phyloP scores from a whole-genome alignment of 352 stramenopile species.

The Pythium guiyangense region DNA sequence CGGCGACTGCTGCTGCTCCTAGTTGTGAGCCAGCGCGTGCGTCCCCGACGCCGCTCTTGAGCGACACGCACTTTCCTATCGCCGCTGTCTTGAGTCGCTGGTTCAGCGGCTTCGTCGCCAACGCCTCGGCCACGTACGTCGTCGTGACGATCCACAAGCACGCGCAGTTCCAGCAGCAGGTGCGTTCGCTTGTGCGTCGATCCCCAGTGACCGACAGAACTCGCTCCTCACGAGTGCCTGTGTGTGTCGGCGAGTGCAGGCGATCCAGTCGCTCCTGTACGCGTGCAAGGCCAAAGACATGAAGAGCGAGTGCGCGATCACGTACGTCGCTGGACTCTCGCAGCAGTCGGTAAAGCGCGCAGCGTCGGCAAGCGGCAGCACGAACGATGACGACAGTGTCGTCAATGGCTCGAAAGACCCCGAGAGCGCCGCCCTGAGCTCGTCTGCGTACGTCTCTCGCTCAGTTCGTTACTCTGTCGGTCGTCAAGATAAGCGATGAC shows the following conservation, averaged over 20 bases:
- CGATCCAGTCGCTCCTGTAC: constrained; percentile 75
- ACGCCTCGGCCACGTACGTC: constrained; percentile 40
- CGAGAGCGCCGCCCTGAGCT: neutral
- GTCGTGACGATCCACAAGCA: constrained; percentile 58
- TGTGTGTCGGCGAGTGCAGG: constrained; percentile 20
- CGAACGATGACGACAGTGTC: neutral
- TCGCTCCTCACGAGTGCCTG: no score
- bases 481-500: no score
- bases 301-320: constrained; percentile 23
- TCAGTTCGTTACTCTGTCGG: no score
- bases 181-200: no score
- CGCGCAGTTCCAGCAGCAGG: constrained; percentile 59
- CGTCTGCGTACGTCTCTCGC: constrained; percentile 5
- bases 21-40: neutral
- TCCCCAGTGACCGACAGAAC: no score
- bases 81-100: constrained; percentile 28
- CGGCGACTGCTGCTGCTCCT: neutral
- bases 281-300: constrained; percentile 80
- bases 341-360: constrained; percentile 3
- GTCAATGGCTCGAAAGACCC: neutral
- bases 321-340: constrained; percentile 31
- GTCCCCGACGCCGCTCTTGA: constrained; percentile 22
- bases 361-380: neutral
- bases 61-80: constrained; percentile 61
- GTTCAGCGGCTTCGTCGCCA: constrained; percentile 46